These are phyloP conservation scores for Thermochaetoides dissita DNA, from an alignment of 2,329 filamentous ascomycete species.

Conservation along the genomic window DNA sequence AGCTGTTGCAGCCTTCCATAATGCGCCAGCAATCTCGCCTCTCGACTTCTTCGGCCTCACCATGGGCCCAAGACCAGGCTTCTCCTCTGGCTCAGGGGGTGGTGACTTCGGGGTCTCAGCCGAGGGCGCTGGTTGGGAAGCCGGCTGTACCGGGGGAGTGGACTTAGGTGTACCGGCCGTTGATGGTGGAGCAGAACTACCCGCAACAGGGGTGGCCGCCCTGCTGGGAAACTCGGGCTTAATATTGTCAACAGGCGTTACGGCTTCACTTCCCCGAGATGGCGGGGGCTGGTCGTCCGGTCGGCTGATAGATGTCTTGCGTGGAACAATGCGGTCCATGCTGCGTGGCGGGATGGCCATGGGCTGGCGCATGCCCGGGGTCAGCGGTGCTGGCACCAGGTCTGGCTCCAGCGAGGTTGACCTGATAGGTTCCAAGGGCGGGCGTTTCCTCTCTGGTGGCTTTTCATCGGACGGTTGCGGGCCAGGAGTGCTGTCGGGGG, in stretches of 20 bases:
- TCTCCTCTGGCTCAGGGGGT: conserved; percentile 25
- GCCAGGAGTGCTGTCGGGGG: conserved; percentile 15
- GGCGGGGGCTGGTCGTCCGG: conserved; percentile 10
- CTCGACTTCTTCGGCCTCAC: conserved; percentile 65
- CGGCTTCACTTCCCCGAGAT: conserved; percentile 6
- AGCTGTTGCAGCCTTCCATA: conserved; percentile 68
- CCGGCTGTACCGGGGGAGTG: conserved; percentile 11
- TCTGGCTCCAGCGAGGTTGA: conserved; percentile 35
- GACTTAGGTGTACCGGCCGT: too few species aligned
- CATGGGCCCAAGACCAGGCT: conserved; percentile 83
- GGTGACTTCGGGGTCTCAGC: conserved; percentile 15
- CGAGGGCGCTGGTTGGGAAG: conserved; percentile 16
- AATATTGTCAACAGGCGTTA: conserved; percentile 8
- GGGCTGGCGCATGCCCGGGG: conserved; percentile 32
- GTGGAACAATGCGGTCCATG: conserved; percentile 32
- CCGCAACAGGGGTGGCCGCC: conserved; percentile 13
- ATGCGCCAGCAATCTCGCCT: conserved; percentile 57
- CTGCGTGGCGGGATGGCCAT: conserved; percentile 35
- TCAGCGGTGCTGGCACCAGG: conserved; percentile 44
- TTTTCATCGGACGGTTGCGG: conserved; percentile 27
- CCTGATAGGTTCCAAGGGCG: conserved; percentile 49
- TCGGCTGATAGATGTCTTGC: conserved; percentile 27
- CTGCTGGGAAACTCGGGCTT: conserved; percentile 5
- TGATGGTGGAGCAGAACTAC: too few species aligned
- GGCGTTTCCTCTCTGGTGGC: conserved; percentile 49